Base-by-base conservation (phyloP, 1,284 basidiomycete genomes). In the Hemileia vastatrix region DNA sequence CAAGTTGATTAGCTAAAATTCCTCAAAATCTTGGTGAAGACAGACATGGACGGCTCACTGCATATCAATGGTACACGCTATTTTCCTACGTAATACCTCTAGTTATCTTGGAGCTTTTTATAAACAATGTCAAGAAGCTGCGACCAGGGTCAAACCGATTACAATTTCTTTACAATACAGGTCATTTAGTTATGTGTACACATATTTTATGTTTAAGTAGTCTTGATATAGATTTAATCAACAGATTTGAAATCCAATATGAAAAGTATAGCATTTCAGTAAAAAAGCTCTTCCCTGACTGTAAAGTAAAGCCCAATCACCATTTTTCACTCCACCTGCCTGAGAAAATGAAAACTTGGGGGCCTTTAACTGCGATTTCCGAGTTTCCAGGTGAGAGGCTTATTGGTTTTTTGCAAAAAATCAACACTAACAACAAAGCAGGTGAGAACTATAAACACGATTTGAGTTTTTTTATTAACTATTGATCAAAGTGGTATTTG, bases 241-340 rank as follows among this genome's bases (percentile, higher is more conserved):
- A 52, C 18, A 32, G 49, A n/a, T 59, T 59, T 18, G 49, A 59
- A 52, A 15, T n/a, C 6, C 6, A 51, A 11, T 59, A 59, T 49
- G 45, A 52, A n/a, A 51, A 59, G 21, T 59, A 59, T 19, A 51
- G 19, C 1, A 32, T 33, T 21, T 18, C 15, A 3, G 23, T 33
- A 11, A 21, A 24, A 23, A 31, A 24, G n/a, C 19, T 44, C 6
- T 59, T 59, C 36, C 9, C 6, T 2, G 40, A 44, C 27, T 13
- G 27, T 31, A 59, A 51, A n/a, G 36, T 59, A 6, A 44, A 59
- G 44, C 49, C 57, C 3, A 59, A 59, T 48, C 57, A 58, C 21
- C 48, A 51, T 21, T 58, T 50, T 50, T 32, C 57, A 6, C 33
- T 58, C 5, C 57, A 58, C 21, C 49, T 51, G 23, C 47, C 57